phyloP scores from a whole-genome alignment of 305 asterid species.

The Fraxinus ornus region DNA sequence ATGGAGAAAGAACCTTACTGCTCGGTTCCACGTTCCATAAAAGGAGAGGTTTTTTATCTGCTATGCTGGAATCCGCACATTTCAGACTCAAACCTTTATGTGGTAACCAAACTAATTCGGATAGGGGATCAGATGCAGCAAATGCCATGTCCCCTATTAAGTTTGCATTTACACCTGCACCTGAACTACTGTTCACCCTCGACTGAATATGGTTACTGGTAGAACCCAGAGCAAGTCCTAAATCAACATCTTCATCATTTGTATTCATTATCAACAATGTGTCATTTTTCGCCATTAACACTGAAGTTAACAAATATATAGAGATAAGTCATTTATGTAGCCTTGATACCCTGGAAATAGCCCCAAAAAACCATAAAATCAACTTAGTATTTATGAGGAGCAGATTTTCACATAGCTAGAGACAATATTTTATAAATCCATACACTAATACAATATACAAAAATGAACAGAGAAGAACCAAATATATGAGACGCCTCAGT shows the following conservation, averaged over 20 bases:
- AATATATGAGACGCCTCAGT: neutral
- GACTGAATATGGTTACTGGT: constrained; percentile 29
- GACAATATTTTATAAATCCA: neutral
- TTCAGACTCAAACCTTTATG: constrained; percentile 61
- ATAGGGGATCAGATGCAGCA: constrained; percentile 64
- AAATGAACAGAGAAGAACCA: neutral
- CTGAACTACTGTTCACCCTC: constrained; percentile 36
- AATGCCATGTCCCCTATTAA: constrained; percentile 44
- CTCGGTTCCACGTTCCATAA: constrained; percentile 45
- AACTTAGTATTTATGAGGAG: neutral
- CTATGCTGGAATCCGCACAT: constrained; percentile 43
- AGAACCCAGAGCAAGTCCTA: constrained; percentile 57
- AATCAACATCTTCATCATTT: constrained; percentile 42
- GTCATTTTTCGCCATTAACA: constrained; percentile 15
- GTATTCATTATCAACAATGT: constrained; percentile 34
- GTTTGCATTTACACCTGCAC: constrained; percentile 96
- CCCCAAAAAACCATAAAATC: neutral
- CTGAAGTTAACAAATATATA: constrained; percentile 20
- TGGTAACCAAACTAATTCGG: constrained; percentile 89
- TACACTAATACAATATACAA: neutral
- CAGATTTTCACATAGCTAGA: neutral
- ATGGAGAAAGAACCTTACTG: constrained; percentile 30
- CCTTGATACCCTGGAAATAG: neutral
- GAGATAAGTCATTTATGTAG: neutral
- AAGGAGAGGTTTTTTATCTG: constrained; percentile 39